A percentile compares a stretch with the other conserved stretches of the same genome.
Conservation (phyloP, 2,329 filamentous ascomycete species). For the Samsoniella hepiali region DNA sequence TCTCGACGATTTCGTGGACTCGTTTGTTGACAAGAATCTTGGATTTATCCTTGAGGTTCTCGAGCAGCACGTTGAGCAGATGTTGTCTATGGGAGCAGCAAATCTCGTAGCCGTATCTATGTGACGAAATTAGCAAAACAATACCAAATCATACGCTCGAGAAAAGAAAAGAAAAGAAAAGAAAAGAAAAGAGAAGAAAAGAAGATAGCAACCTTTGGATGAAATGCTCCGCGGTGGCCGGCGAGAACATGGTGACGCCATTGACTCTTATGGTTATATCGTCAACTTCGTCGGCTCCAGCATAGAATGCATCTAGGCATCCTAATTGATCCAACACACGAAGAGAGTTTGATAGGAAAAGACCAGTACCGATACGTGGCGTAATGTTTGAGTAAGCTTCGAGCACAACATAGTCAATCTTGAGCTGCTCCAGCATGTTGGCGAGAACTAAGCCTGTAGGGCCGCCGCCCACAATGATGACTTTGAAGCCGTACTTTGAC, state of each 20-base stretch:
- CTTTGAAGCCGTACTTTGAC: conserved; percentile 14
- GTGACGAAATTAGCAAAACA: neutral
- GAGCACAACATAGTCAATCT: conserved; percentile 48
- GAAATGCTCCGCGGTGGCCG: conserved; percentile 5
- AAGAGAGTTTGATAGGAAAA: conserved; percentile 43
- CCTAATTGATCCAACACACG: conserved; percentile 49
- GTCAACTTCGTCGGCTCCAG: neutral
- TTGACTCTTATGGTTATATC: neutral
- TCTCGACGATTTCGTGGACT: conserved; percentile 23
- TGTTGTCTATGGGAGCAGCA: conserved; percentile 27
- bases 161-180: neutral
- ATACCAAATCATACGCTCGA: neutral
- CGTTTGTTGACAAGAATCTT: conserved; percentile 21
- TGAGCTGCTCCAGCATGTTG: conserved; percentile 40
- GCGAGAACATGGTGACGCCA: neutral
- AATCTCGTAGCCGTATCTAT: conserved; percentile 6
- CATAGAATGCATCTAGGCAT: conserved; percentile 25
- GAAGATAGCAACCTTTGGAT: neutral
- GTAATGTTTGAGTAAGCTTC: conserved; percentile 42
- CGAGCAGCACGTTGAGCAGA: conserved; percentile 33
- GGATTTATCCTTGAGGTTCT: conserved; percentile 29
- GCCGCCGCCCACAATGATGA: conserved; percentile 45
- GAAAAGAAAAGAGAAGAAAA: neutral
- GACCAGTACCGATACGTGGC: conserved; percentile 45
- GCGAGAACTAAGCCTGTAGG: conserved; percentile 39